Evolutionary conservation across 2,329 filamentous ascomycete species (phyloP).

Genomic region (Neobulgaria alba): DNA sequence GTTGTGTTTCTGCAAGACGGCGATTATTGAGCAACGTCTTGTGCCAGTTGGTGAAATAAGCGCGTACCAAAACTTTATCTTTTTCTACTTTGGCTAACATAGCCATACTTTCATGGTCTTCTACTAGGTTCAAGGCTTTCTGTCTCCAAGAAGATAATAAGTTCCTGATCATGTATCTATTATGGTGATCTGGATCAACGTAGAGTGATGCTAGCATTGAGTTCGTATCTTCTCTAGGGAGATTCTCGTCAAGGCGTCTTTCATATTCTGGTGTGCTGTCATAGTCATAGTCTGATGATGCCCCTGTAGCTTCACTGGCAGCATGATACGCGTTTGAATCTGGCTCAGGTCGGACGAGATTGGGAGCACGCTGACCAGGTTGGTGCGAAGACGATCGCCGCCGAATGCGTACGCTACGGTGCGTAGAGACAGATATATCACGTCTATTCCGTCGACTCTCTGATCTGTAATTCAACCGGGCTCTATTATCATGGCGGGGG

Average conservation of each 20-base stretch:
- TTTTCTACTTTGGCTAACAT: conserved; percentile 37
- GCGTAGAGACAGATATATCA: conserved; percentile 22
- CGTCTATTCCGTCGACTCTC: conserved; percentile 10
- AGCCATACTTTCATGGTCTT: conserved; percentile 32
- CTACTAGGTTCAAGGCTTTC: conserved; percentile 25
- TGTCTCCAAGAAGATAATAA: conserved; percentile 22
- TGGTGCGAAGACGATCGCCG: conserved; percentile 13
- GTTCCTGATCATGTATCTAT: conserved; percentile 3
- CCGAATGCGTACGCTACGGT: conserved; percentile 21
- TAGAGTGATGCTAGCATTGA: not conserved
- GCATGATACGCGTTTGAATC: conserved; percentile 16
- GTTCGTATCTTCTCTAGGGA: not conserved
- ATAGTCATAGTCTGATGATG: conserved; percentile 17
- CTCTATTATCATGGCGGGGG: conserved; percentile 14
- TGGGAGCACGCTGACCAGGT: not conserved
- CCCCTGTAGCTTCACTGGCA: conserved; percentile 19
- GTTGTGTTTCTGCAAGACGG: conserved; percentile 34
- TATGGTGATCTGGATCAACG: not conserved
- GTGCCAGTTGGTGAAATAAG: too few species aligned
- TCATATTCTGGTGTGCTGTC: conserved; percentile 7
- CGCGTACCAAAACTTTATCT: too few species aligned
- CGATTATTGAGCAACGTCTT: too few species aligned
- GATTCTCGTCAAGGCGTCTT: not conserved
- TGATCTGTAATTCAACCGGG: conserved; percentile 19
- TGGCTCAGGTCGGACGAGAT: conserved; percentile 6